Percentiles rank a stretch among this genome's conserved stretches.
Evolutionary conservation across 805 yeast genomes (phyloP).

Genomic region (Metschnikowia peoriensis): DNA sequence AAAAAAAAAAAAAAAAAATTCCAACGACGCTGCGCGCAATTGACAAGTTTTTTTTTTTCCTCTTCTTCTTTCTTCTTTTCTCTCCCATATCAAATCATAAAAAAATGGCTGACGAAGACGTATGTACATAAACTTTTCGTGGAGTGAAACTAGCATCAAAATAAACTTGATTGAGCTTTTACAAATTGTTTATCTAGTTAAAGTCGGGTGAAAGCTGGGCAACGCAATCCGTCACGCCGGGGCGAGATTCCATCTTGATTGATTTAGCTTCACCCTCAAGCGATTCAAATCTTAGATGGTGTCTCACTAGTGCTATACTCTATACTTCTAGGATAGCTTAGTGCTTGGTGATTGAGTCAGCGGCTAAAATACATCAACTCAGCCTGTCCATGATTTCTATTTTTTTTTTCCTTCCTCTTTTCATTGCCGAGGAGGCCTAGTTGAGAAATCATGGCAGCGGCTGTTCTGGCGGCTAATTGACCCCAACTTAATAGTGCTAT

Average conservation of each 20-base stretch:
- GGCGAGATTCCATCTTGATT: neutral
- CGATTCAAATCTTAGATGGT: neutral
- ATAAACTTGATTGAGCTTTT: neutral
- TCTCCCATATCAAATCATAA: slow-evolving; percentile 17
- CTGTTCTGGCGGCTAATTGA: neutral
- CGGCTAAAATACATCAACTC: neutral
- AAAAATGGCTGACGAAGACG: slow-evolving; percentile 44
- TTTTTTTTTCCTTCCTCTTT: no score
- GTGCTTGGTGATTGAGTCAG: neutral
- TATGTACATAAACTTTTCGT: slow-evolving; percentile 22
- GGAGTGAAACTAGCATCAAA: neutral
- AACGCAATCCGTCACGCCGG: neutral
- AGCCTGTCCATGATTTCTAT: neutral
- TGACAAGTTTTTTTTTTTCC: slow-evolving; percentile 17
- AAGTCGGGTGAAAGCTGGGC: neutral
- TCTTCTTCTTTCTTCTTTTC: slow-evolving; percentile 22
- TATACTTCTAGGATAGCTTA: no score
- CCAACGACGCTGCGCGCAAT: slow-evolving; percentile 19
- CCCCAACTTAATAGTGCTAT: neutral
- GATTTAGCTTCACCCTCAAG: neutral
- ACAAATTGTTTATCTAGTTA: neutral
- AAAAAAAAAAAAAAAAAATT: slow-evolving; percentile 9
- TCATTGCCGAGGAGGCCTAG: neutral
- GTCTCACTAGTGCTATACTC: neutral
- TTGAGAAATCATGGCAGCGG: no score